Base-by-base conservation (phyloP, 2,329 filamentous ascomycete genomes). In the Metarhizium robertsii region DNA sequence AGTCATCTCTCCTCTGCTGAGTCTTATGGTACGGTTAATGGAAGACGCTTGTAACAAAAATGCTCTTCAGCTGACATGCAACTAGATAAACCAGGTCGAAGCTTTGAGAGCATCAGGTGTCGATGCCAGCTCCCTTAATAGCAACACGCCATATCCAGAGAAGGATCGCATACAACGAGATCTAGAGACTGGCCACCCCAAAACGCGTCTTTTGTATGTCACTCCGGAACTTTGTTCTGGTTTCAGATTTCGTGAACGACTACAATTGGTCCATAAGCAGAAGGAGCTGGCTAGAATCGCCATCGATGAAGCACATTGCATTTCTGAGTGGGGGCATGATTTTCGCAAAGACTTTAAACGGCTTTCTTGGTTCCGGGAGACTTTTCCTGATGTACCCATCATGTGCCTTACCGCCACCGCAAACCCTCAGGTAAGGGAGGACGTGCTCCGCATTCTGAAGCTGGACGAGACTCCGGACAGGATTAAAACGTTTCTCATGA, bases 301-400 rank as follows among this genome's bases (percentile, higher is more conserved):
- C 50, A 85, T 97, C 56, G 92, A 97, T 66, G 92, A 97, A 73
- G 92, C 92, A 2, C 92, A 97, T 69, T 97, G 92, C 69, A 95
- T 97, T 62, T 95, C 90, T 29, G 92, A 96, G 84, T 96, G 92
- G 92, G 92, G 92, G 2, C 92, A 97, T 68, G 92, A 97, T 69
- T 97, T 97, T 67, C 87, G 92, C n/a, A 88, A 86, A 40, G 88
- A 91, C 56, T 97, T 96, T 71, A 91, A 94, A 66, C 82, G 87
- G 20, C 79, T 97, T 6, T 86, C 83, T 2, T 96, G 90, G 84
- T 94, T 97, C 74, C 86, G 88, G 62, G 79, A 83, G 51, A 84
- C 84, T 6, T 91, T 94, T 61, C 89, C 91, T 0, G 80, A 88
- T 55, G 89, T 96, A 0, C 92, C 92, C 4, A 87, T 97, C 59